A percentile compares a stretch with the other conserved stretches of the same genome.
Conservation (phyloP, 805 yeast genomes). For the Jamesozyma rosinii region DNA sequence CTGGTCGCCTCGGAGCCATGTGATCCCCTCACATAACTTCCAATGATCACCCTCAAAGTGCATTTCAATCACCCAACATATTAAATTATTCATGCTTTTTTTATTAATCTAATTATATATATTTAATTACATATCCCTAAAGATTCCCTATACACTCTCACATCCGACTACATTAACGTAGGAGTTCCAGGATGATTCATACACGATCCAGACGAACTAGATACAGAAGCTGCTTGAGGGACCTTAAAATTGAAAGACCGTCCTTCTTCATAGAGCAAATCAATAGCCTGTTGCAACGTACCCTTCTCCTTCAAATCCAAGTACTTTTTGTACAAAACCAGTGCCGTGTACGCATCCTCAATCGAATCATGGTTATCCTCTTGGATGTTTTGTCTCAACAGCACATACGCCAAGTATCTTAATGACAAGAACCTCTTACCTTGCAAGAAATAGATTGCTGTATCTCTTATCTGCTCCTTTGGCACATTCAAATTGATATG, state of each 20-base stretch:
- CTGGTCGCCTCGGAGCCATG: neutral
- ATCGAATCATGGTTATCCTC: constrained; percentile 93
- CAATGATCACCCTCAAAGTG: too few species aligned
- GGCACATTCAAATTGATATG: constrained; percentile 91
- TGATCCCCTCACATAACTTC: too few species aligned
- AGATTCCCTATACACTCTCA: neutral
- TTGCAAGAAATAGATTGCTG: constrained; percentile 69
- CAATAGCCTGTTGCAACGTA: constrained; percentile 50
- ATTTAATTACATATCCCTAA: too few species aligned
- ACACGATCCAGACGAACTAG: neutral
- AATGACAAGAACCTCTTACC: constrained; percentile 74
- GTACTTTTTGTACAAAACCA: constrained; percentile 65
- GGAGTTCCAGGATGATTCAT: neutral
- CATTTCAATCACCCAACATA: too few species aligned
- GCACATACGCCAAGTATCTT: constrained; percentile 74
- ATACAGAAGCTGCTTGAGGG: constrained; percentile 9
- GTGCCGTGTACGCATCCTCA: constrained; percentile 88
- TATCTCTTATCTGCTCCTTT: constrained; percentile 74
- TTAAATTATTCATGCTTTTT: too few species aligned
- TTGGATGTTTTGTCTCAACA: constrained; percentile 71
- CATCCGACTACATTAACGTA: neutral
- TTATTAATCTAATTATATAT: neutral
- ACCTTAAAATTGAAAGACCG: constrained; percentile 28
- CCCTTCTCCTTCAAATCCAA: constrained; percentile 51
- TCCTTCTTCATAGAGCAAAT: constrained; percentile 65